Conservation (phyloP, 2,329 filamentous ascomycete genomes). For the Ilyonectria mors-panacis region DNA sequence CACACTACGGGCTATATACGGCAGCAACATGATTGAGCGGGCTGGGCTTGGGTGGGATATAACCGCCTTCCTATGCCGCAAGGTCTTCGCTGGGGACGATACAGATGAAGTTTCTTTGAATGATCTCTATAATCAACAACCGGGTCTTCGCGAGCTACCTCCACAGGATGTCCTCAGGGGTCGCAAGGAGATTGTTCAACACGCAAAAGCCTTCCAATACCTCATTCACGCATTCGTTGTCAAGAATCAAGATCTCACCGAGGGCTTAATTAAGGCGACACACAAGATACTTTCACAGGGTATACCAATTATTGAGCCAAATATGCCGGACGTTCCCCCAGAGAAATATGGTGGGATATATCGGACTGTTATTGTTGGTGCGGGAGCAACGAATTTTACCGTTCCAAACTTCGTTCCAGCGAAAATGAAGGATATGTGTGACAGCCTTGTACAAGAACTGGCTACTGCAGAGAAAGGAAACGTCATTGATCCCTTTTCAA, state of each 20-base stretch:
- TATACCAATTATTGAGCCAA: slow-evolving; percentile 15
- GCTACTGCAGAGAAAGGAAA: neutral
- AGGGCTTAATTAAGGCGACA: slow-evolving; percentile 39
- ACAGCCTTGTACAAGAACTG: slow-evolving; percentile 38
- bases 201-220: slow-evolving; percentile 40
- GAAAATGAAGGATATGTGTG: slow-evolving; percentile 49
- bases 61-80: slow-evolving; percentile 37
- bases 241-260: slow-evolving; percentile 21
- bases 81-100: slow-evolving; percentile 30
- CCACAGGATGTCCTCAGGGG: slow-evolving; percentile 28
- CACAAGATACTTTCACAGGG: slow-evolving; percentile 38
- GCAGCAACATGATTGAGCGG: slow-evolving; percentile 47
- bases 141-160: neutral
- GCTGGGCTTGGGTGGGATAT: slow-evolving; percentile 35
- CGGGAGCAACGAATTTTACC: slow-evolving; percentile 47
- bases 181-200: slow-evolving; percentile 41
- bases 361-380: slow-evolving; percentile 41
- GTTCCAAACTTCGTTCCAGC: slow-evolving; percentile 43
- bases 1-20: slow-evolving; percentile 42
- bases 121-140: slow-evolving; percentile 18
- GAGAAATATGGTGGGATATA: slow-evolving; percentile 48
- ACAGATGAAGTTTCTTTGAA: slow-evolving; percentile 18
- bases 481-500: slow-evolving; percentile 48
- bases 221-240: slow-evolving; percentile 33
- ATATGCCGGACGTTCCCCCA: neutral